Conservation (phyloP, 495 filamentous ascomycete genomes). For the Acidomyces sp. region DNA sequence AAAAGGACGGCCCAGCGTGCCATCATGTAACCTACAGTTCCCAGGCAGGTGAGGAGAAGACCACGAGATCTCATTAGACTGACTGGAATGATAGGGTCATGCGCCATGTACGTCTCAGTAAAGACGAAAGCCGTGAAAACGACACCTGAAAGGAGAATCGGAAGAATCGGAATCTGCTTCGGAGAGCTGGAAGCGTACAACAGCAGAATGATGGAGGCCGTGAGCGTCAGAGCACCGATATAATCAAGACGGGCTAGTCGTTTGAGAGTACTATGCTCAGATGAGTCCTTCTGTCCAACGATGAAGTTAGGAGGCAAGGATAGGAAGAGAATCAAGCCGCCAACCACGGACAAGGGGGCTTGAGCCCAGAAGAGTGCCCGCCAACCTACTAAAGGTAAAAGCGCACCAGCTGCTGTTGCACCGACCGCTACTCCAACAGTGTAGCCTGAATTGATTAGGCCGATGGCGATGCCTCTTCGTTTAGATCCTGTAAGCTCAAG, state of each 20-base stretch:
- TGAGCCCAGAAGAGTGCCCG: slow-evolving; percentile 57
- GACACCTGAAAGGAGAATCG: slow-evolving; percentile 42
- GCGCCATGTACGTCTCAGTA: slow-evolving; percentile 43
- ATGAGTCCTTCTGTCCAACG: slow-evolving; percentile 9
- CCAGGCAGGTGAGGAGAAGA: slow-evolving; percentile 52
- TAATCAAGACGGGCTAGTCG: slow-evolving; percentile 53
- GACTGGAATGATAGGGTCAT: slow-evolving; percentile 59
- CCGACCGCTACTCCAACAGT: slow-evolving; percentile 58
- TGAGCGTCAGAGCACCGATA: slow-evolving; percentile 47
- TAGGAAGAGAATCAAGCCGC: slow-evolving; percentile 44
- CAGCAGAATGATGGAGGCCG: slow-evolving; percentile 43
- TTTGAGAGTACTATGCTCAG: slow-evolving; percentile 22
- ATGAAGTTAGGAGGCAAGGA: slow-evolving; percentile 39
- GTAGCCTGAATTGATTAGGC: slow-evolving; percentile 50
- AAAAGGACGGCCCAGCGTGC: slow-evolving; percentile 66
- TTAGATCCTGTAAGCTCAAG: slow-evolving; percentile 52
- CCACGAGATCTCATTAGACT: slow-evolving; percentile 47
- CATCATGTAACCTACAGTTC: slow-evolving; percentile 60
- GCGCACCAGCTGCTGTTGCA: slow-evolving; percentile 53
- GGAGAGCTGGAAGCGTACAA: slow-evolving; percentile 50
- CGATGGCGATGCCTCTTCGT: slow-evolving; percentile 55
- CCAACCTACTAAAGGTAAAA: slow-evolving; percentile 53
- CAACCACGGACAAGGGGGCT: slow-evolving; percentile 41
- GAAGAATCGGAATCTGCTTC: slow-evolving; percentile 41
- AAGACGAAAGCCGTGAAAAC: slow-evolving; percentile 45